Evolutionary conservation across 2,329 filamentous ascomycete genomes (phyloP).

Genomic region (Elsinoe arachidis): DNA sequence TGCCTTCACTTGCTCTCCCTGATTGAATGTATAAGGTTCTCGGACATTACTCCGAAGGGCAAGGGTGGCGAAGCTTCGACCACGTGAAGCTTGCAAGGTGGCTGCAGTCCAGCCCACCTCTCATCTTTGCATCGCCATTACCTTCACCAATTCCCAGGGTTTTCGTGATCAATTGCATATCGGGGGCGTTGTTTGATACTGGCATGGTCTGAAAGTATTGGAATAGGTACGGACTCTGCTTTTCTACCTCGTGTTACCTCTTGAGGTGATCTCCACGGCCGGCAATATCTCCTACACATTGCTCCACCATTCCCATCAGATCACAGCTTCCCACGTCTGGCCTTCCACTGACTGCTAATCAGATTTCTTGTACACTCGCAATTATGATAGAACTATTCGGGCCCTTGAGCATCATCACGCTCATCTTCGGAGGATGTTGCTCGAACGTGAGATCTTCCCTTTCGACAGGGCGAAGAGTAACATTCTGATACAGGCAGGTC

Average conservation of each 20-base stretch:
- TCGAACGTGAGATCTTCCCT: constrained; percentile 59
- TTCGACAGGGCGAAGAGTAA: constrained; percentile 1
- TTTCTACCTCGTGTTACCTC: too few species aligned
- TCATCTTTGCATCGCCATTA: not conserved
- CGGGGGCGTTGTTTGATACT: not conserved
- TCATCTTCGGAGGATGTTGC: constrained; percentile 95
- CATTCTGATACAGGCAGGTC: constrained; percentile 48
- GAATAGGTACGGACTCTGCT: not conserved
- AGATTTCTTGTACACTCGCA: not conserved
- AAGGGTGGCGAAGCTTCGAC: not conserved
- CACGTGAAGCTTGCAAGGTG: not conserved
- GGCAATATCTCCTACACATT: too few species aligned
- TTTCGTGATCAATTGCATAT: not conserved
- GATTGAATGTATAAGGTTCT: too few species aligned
- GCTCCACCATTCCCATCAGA: too few species aligned
- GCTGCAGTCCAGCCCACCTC: too few species aligned
- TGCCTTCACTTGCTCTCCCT: not conserved
- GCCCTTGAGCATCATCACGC: constrained; percentile 52
- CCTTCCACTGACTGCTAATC: not conserved
- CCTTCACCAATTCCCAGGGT: not conserved
- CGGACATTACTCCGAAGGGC: too few species aligned
- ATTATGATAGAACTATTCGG: constrained; percentile 20
- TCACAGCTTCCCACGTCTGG: not conserved
- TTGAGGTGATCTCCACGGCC: too few species aligned
- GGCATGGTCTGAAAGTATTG: not conserved